phyloP scores from a whole-genome alignment of 805 yeast genomes.

The Jamesozyma rosinii region DNA sequence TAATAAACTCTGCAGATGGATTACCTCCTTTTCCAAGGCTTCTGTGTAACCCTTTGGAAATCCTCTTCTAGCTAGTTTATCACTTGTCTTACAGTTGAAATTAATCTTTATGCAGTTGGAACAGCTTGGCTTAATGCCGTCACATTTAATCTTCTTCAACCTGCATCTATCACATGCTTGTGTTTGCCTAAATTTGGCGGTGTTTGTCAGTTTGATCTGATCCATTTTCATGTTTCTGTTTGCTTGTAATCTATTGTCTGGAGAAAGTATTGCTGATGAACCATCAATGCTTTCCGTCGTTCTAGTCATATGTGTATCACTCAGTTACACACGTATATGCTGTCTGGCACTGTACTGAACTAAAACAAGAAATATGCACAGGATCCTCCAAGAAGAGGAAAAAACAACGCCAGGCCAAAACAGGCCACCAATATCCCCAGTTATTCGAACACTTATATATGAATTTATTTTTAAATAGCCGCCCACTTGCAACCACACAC shows the following conservation, averaged over 20 bases:
- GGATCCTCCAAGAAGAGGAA: too few relatives aligned
- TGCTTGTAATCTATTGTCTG: not conserved
- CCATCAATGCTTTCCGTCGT: not conserved
- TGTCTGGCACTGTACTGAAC: too few relatives aligned
- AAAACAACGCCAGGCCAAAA: not conserved
- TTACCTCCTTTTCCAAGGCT: constrained; percentile 54
- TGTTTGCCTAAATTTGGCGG: constrained; percentile 37
- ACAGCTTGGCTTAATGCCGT: constrained; percentile 51
- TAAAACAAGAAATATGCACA: not conserved
- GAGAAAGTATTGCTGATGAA: not conserved
- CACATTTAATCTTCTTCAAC: constrained; percentile 34
- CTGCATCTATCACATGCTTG: constrained; percentile 86
- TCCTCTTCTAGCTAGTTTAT: constrained; percentile 64
- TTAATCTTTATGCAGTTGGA: constrained; percentile 57
- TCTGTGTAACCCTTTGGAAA: constrained; percentile 79
- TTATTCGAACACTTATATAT: not conserved
- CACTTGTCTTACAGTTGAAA: constrained; percentile 62
- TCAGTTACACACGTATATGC: not conserved
- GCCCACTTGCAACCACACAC: not conserved
- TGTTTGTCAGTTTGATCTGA: not conserved
- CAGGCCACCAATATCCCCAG: too few relatives aligned
- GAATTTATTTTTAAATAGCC: not conserved
- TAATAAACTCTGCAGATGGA: constrained; percentile 43
- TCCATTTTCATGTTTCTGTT: not conserved
- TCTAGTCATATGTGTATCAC: not conserved